Base-by-base conservation (phyloP, 164 flowering plant genomes). In the Macadamia tetraphylla region DNA sequence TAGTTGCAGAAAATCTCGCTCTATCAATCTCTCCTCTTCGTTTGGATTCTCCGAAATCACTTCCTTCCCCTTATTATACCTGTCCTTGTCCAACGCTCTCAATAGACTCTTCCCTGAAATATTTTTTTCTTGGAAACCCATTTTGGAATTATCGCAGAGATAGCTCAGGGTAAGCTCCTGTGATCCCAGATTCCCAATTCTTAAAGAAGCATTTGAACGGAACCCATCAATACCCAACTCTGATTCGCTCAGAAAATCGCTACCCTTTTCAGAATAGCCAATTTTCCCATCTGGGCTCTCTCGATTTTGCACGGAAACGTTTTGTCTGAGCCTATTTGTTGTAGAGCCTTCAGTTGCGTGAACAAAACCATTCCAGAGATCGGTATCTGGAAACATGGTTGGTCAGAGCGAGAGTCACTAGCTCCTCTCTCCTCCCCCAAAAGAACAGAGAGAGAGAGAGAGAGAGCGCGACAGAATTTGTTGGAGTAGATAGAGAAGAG, bases 1-100 rank as follows among this genome's bases (percentile, higher is more conserved):
- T 77, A 94, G 67, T 61, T 79, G 86, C 78, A 94, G 73, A 75
- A 94, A 94, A 86, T 94, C 99, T 57, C 99, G 87, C 81, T 87
- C 99, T 0, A 92, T 86, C 86, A 88, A 86, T 68, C 82, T 76
- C 35, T 81, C 79, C 43, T 81, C 85, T 18, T 76, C 77, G 58
- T 68, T 76, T 0, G 70, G 60, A 69, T 71, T 72, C 70, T 81
- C 97, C 4, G 71, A 69, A 63, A 79, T 72, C 48, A 90, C 80
- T 63, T 87, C 94, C 72, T 92, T 92, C 6, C 97, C 92, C 69
- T 91, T 91, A 46, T 91, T 91, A 51, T 66, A 67, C 42, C 74
- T 69, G 23, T 35, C 68, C 29, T 77, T 81, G 52, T 81, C 87
- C 30, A 77, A 67, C 12, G 86, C 75, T 76, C 69, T 71, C 72